A percentile compares a stretch with the other conserved stretches of the same genome.
These are phyloP conservation scores for Scenedesmus sp. DNA, from an alignment of 163 green algal genomes.

Conservation along the genomic window DNA sequence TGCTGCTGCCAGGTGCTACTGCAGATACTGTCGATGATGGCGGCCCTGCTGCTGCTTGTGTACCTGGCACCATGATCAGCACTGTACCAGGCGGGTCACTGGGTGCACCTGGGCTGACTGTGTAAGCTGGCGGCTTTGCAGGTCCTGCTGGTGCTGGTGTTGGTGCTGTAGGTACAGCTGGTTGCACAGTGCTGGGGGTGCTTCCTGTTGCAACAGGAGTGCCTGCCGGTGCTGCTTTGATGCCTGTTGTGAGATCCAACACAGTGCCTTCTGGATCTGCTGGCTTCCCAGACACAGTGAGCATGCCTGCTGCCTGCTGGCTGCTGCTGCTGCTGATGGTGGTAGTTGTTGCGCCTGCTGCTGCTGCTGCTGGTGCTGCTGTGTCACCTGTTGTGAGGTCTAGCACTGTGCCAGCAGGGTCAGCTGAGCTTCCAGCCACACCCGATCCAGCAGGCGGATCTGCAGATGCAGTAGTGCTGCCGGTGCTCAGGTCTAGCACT, in stretches of 20 bases:
- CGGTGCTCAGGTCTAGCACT: not conserved
- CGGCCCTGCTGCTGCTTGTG: not conserved
- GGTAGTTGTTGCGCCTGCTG: not conserved
- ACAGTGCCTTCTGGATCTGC: too few species aligned
- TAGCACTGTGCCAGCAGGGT: not conserved
- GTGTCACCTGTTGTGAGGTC: not conserved
- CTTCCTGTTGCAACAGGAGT: not conserved
- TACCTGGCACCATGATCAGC: not conserved
- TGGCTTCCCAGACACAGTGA: too few species aligned
- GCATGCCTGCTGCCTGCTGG: not conserved
- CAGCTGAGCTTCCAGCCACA: not conserved
- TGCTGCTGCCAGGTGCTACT: not conserved
- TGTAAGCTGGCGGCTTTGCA: not conserved
- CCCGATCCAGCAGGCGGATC: not conserved
- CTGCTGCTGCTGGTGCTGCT: not conserved
- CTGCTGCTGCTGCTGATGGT: constrained; percentile 23
- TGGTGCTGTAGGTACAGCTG: not conserved
- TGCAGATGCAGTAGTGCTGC: not conserved
- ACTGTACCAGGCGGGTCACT: not conserved
- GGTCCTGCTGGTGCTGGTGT: not conserved
- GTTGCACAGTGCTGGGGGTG: too few species aligned
- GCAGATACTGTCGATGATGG: not conserved
- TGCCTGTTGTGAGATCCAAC: not conserved
- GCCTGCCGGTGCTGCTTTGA: not conserved
- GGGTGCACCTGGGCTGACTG: not conserved